Conservation (phyloP, 2,329 filamentous ascomycete species). For the Botrytis fabae region DNA sequence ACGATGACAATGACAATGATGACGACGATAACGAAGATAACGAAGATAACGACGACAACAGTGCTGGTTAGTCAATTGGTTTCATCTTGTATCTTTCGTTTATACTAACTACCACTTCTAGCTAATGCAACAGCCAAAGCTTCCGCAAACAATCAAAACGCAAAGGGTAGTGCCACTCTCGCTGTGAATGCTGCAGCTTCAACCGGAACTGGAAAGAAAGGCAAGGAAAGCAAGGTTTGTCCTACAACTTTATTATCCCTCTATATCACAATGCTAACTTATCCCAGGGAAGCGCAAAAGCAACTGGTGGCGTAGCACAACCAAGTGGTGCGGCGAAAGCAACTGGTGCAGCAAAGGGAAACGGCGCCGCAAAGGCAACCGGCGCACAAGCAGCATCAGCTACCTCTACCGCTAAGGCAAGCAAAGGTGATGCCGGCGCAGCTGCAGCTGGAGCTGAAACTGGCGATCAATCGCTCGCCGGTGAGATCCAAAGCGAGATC, state of each 20-base stretch:
- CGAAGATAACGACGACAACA: background rate
- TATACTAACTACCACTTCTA: background rate
- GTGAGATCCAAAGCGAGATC: slow-evolving; percentile 13
- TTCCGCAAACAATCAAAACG: background rate
- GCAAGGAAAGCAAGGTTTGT: slow-evolving; percentile 1
- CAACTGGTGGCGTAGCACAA: background rate
- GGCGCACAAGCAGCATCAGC: background rate
- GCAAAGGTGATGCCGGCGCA: slow-evolving; percentile 18
- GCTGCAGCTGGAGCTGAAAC: slow-evolving; percentile 12
- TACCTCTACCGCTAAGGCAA: slow-evolving; percentile 24
- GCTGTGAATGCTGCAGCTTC: slow-evolving; percentile 10
- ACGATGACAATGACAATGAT: background rate
- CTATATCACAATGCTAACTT: background rate
- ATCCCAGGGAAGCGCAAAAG: background rate
- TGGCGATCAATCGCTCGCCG: slow-evolving; percentile 8
- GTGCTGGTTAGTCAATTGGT: background rate
- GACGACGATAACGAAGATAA: background rate
- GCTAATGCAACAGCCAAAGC: background rate
- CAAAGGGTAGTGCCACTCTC: background rate
- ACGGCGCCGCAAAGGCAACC: background rate
- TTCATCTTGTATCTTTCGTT: background rate
- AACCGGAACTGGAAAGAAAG: slow-evolving; percentile 18
- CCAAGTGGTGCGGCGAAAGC: background rate
- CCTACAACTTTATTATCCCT: background rate
- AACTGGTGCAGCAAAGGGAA: background rate